A percentile compares a stretch with the other conserved stretches of the same genome.
Evolutionary conservation across 2,329 filamentous ascomycete genomes (phyloP).

Genomic region (Monosporascus sp.): DNA sequence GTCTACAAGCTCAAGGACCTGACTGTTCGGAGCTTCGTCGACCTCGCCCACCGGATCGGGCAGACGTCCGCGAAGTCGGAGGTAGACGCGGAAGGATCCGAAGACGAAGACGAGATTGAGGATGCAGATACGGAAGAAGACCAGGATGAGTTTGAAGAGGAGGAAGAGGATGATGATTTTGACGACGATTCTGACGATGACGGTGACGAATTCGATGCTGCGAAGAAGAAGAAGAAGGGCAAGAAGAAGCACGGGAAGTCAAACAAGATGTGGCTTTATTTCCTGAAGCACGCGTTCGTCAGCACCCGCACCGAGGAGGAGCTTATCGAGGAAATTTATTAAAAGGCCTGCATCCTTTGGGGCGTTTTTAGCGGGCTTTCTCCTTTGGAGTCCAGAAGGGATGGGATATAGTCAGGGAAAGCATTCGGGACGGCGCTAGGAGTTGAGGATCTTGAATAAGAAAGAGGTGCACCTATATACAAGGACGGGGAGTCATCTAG

Average conservation of each 20-base stretch:
- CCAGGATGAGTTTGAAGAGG: slow-evolving; percentile 18
- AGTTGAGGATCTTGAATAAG: background rate
- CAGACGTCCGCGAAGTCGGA: slow-evolving; percentile 32
- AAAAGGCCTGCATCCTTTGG: background rate
- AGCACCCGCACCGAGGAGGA: slow-evolving; percentile 63
- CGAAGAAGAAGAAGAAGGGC: slow-evolving; percentile 38
- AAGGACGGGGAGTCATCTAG: too few relatives aligned
- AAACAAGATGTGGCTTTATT: slow-evolving; percentile 72
- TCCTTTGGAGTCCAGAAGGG: background rate
- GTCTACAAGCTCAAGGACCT: slow-evolving; percentile 74
- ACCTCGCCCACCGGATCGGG: slow-evolving; percentile 75
- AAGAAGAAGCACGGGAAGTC: slow-evolving; percentile 60
- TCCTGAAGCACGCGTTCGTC: slow-evolving; percentile 75
- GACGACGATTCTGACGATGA: slow-evolving; percentile 23
- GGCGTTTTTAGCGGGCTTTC: background rate
- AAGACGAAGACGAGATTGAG: slow-evolving; percentile 20
- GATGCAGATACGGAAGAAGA: slow-evolving; percentile 18
- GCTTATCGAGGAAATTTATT: slow-evolving; percentile 40
- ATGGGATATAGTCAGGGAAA: background rate
- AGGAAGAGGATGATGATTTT: slow-evolving; percentile 16
- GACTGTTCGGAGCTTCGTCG: slow-evolving; percentile 75
- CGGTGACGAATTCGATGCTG: slow-evolving; percentile 17
- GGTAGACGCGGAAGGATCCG: slow-evolving; percentile 16
- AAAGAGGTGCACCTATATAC: too few relatives aligned
- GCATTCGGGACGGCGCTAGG: background rate